Conservation (phyloP, 495 filamentous ascomycete genomes). For the Lophiostoma macrostomum region DNA sequence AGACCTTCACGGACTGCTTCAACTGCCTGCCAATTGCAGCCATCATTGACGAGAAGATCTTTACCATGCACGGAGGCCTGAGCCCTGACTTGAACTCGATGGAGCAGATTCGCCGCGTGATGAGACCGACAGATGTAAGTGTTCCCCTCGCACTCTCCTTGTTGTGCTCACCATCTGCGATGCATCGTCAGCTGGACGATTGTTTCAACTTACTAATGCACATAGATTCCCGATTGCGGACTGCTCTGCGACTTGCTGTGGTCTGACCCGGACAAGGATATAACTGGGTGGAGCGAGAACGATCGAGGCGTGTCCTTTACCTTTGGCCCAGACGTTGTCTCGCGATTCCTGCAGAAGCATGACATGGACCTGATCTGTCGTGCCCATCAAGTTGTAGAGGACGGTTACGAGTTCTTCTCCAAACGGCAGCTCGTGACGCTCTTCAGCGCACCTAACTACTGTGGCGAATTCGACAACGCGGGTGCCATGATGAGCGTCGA, state of each 20-base stretch:
- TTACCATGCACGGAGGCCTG: constrained; percentile 98
- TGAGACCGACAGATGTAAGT: constrained; percentile 97
- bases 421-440: constrained; percentile 96
- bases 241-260: constrained; percentile 95
- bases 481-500: constrained; percentile 99
- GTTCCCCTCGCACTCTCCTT: constrained; percentile 1
- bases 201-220: constrained; percentile 50
- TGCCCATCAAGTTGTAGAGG: constrained; percentile 97
- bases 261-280: constrained; percentile 99
- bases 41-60: constrained; percentile 99
- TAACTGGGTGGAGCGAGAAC: constrained; percentile 99
- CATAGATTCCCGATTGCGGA: constrained; percentile 95
- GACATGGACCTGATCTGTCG: constrained; percentile 99
- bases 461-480: constrained; percentile 98
- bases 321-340: constrained; percentile 98
- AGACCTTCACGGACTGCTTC: constrained; percentile 99
- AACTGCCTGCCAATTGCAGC: constrained; percentile 99
- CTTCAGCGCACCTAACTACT: constrained; percentile 98
- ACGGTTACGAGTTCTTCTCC: constrained; percentile 99
- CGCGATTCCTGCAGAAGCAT: constrained; percentile 97
- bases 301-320: constrained; percentile 98
- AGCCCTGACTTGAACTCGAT: constrained; percentile 98
- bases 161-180: background rate
- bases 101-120: constrained; percentile 98
- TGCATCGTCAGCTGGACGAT: constrained; percentile 9